A percentile compares a stretch with the other conserved stretches of the same genome.
Conservation (phyloP, 805 yeast genomes). For the Candida taoyuanica region DNA sequence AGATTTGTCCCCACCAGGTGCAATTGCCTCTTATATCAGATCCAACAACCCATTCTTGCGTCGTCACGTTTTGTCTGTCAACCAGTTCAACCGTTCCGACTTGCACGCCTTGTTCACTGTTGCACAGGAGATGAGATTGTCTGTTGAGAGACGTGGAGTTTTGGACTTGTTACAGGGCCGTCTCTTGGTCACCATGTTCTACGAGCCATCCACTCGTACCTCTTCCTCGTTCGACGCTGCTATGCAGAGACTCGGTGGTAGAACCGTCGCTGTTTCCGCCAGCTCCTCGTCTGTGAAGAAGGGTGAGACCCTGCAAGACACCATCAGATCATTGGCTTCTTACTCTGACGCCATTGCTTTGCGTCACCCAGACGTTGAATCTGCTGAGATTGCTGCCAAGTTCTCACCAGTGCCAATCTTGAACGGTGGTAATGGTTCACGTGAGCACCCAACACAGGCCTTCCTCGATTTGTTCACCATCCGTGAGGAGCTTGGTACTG, state of each 20-base stretch:
- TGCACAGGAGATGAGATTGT: conserved; percentile 96
- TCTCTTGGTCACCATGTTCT: conserved; percentile 89
- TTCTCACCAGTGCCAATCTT: conserved; percentile 95
- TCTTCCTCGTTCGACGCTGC: conserved; percentile 97
- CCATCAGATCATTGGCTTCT: conserved; percentile 89
- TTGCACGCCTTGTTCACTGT: conserved; percentile 90
- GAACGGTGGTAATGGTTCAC: conserved; percentile 96
- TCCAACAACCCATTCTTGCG: conserved; percentile 86
- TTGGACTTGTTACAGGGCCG: conserved; percentile 87
- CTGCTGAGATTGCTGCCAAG: conserved; percentile 92
- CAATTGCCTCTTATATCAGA: conserved; percentile 72
- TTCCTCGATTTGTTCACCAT: conserved; percentile 95
- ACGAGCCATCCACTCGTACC: conserved; percentile 98
- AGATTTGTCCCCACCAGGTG: conserved; percentile 72
- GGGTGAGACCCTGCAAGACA: conserved; percentile 97
- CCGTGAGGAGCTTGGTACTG: conserved; percentile 98
- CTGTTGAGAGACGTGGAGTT: conserved; percentile 95
- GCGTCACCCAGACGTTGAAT: conserved; percentile 92
- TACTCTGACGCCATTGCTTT: conserved; percentile 95
- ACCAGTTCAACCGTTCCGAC: conserved; percentile 81
- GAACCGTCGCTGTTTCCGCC: conserved; percentile 84
- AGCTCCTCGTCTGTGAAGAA: conserved; percentile 91
- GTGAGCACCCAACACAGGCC: conserved; percentile 99
- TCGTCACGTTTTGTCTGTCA: conserved; percentile 82
- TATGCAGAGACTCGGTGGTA: conserved; percentile 99